Base-by-base conservation (phyloP, 2,329 filamentous ascomycete species). In the Lecanosticta acicola region DNA sequence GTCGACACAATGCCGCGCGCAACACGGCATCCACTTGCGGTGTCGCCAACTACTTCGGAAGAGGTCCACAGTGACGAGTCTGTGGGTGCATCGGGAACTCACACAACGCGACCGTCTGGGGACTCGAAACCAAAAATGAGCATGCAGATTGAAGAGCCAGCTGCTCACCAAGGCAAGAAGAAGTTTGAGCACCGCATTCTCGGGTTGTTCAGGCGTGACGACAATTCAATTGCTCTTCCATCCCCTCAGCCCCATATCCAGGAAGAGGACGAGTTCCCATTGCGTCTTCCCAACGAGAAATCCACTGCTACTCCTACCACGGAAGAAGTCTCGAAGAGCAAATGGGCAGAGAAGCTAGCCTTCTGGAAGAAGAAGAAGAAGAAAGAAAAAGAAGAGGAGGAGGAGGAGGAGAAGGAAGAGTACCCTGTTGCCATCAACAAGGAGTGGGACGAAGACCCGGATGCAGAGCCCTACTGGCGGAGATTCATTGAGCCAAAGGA, bases 401-500 rank as follows among this genome's bases (percentile, higher is more conserved):
- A 52, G 3, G 50, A 51, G 2, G 56, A 59, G 9, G 43, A 54
- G 32, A 47, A 55, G 32, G 50, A 51, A 17, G 65, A 69, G 5
- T 94, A 94, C 58, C 77, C 80, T 0, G 49, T 71, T 2, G 80
- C 84, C 0, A 81, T 78, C 59, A 79, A 85, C 50, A 65, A 78
- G 26, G 76, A 84, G 1, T 79, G 77, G 54, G 71, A 77, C 29
- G 77, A 83, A 20, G 74, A 83, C 46, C 75, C 80, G 9, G 78
- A 83, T 35, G 77, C 76, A 7, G 76, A 80, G 39, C 81, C 86
- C 0, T 69, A 79, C 36, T 98, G 93, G 93, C 81, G 83, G 58
- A 84, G 83, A 50, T 96, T 90, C 68, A 71, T 97, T 41, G 84
- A 81, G 60, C 78, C 80, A 47, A 89, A 85, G 46, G 82, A 96